Evolutionary conservation across 352 stramenopile species (phyloP).

Genomic region (Phytopythium litorale): DNA sequence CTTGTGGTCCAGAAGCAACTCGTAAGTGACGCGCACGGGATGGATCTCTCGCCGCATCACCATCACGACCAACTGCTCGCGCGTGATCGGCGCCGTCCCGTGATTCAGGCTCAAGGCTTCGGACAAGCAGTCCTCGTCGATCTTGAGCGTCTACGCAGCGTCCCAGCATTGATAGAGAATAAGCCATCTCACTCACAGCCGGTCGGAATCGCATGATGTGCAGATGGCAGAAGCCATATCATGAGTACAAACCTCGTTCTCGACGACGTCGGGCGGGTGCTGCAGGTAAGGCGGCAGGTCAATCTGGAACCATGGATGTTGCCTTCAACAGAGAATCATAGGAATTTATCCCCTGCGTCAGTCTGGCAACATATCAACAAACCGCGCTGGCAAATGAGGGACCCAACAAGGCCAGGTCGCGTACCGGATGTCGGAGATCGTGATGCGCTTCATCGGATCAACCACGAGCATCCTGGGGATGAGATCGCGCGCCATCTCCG

Average conservation of each 20-base stretch:
- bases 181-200: background rate
- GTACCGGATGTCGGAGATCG: constrained; percentile 96
- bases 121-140: constrained; percentile 69
- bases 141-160: constrained; percentile 56
- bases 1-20: constrained; percentile 98
- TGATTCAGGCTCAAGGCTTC: constrained; percentile 62
- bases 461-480: constrained; percentile 99
- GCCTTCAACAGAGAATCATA: constrained; percentile 13
- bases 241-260: constrained; percentile 86
- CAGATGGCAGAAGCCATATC: background rate
- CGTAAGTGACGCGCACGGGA: constrained; percentile 93
- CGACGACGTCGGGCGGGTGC: constrained; percentile 93
- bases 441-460: constrained; percentile 99
- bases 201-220: background rate
- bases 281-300: constrained; percentile 97
- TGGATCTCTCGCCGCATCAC: constrained; percentile 56
- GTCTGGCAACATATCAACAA: background rate
- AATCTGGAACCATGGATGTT: constrained; percentile 98
- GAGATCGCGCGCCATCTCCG: constrained; percentile 93
- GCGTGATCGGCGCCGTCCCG: constrained; percentile 29
- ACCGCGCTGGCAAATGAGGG: background rate
- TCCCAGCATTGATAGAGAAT: background rate
- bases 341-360: background rate
- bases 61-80: constrained; percentile 57
- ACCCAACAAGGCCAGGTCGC: background rate